Evolutionary conservation across 345 rosid species (phyloP), one percentile per base, ranked within the genome.

Genomic region (Eucalyptus sp.): DNA sequence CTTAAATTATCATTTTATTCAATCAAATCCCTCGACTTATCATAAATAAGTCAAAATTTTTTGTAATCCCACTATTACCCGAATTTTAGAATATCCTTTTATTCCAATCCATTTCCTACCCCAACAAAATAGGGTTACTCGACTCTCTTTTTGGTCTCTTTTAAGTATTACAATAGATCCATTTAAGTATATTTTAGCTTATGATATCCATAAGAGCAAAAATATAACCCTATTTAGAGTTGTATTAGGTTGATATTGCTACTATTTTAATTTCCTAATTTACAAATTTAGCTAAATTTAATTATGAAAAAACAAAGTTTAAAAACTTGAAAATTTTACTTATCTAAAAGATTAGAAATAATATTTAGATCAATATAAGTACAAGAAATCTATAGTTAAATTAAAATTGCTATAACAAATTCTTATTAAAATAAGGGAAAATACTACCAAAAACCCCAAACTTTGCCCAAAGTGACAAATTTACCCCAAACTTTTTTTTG

Each of bases 231-330:
- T 4, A 62, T 27, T 62, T 62, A 0, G 33, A 62, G 15, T 29
- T 62, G 33, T 29, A 6, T 25, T n/a, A 0, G 16, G 17, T 62
- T 62, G 16, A 62, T 62, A 62, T 62, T 29, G 0, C 33, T 62
- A 29, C 68, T 62, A 62, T 27, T 27, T 62, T 27, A 27, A 1
- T 29, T 62, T 60, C 31, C 15, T 0, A 27, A 13, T 27, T 62
- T 62, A 62, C 8, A 2, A 13, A 62, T 62, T 6, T 13, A 29
- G 0, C 8, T 12, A 62, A 29, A 62, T 62, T 27, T 60, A 60
- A 27, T 25, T 11, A 27, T 0, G 66, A 60, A 60, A 60, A 60
- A 0, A 29, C 3, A 13, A 27, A 60, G 1, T 11, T 4, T 60
- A 27, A 60, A 60, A 60, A 60, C 31, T 60, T 60, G 66, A 25